These are phyloP conservation scores for Taiozyma sp. DNA, from an alignment of 1,139 yeast genomes.

Conservation along the genomic window DNA sequence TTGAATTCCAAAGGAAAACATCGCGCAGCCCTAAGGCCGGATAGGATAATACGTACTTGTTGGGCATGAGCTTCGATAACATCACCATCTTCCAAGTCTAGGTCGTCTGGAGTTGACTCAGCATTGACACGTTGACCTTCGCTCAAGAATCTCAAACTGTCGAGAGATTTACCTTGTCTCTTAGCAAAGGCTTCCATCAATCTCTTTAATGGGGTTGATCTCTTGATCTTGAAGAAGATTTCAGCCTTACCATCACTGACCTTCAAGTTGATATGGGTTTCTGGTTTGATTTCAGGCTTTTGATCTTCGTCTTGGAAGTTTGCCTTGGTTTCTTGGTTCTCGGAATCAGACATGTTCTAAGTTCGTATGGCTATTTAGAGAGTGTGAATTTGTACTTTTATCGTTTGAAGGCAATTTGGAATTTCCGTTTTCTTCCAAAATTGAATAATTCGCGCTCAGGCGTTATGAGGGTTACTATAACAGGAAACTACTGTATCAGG, in stretches of 20 bases:
- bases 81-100: constrained; percentile 94
- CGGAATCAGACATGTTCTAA: constrained; percentile 27
- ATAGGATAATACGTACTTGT: constrained; percentile 57
- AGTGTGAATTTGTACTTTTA: not conserved
- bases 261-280: constrained; percentile 83
- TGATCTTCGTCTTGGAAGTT: constrained; percentile 28
- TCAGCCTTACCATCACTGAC: constrained; percentile 93
- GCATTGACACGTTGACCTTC: constrained; percentile 91
- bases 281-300: constrained; percentile 60
- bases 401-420: not conserved
- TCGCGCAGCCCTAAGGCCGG: not conserved
- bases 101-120: constrained; percentile 86
- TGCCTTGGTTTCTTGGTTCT: constrained; percentile 29
- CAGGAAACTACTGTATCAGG: not conserved
- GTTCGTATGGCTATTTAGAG: not conserved
- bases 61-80: constrained; percentile 98
- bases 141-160: constrained; percentile 79
- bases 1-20: not conserved
- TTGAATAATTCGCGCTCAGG: not conserved
- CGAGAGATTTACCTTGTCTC: constrained; percentile 89
- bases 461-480: not conserved
- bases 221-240: constrained; percentile 92
- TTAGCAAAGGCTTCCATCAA: constrained; percentile 98
- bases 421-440: not conserved
- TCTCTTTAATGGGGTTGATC: constrained; percentile 88